A percentile compares a stretch with the other conserved stretches of the same genome.
Evolutionary conservation across 306 rosid species (phyloP).

Genomic region (Quercus dentata): DNA sequence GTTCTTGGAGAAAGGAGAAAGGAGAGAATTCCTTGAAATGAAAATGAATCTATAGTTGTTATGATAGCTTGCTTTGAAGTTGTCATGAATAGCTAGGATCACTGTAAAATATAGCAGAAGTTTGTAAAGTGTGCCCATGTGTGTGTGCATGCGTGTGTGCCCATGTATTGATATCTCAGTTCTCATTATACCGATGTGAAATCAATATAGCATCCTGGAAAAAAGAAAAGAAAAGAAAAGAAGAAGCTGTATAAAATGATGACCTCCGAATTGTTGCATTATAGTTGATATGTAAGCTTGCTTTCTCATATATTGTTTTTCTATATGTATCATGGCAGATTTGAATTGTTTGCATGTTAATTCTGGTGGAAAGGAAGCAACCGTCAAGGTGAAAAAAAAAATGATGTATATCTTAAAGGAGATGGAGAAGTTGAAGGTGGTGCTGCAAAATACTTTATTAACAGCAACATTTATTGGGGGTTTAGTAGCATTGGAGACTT

Average conservation of each 20-base stretch:
- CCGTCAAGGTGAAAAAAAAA: conserved; percentile 15
- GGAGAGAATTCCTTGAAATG: background rate
- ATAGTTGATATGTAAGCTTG: background rate
- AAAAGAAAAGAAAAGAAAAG: no score
- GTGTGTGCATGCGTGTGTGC: background rate
- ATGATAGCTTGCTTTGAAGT: background rate
- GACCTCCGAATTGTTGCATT: background rate
- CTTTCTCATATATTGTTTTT: conserved; percentile 8
- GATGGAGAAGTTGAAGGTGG: conserved; percentile 43
- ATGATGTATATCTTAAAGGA: conserved; percentile 24
- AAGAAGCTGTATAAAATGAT: background rate
- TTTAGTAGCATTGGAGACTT: conserved; percentile 53
- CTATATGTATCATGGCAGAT: conserved; percentile 43
- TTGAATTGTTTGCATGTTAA: conserved; percentile 63
- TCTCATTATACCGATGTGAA: background rate
- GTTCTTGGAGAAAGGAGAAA: background rate
- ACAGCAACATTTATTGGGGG: conserved; percentile 35
- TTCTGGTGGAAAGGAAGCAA: conserved; percentile 48
- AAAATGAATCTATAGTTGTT: background rate
- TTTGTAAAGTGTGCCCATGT: background rate
- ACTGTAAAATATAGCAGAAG: background rate
- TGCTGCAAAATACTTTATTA: conserved; percentile 25
- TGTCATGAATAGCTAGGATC: background rate
- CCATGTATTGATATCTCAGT: background rate
- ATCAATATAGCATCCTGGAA: background rate